Base-by-base conservation (phyloP, 139 green algal genomes). In the Micractinium conductrix region DNA sequence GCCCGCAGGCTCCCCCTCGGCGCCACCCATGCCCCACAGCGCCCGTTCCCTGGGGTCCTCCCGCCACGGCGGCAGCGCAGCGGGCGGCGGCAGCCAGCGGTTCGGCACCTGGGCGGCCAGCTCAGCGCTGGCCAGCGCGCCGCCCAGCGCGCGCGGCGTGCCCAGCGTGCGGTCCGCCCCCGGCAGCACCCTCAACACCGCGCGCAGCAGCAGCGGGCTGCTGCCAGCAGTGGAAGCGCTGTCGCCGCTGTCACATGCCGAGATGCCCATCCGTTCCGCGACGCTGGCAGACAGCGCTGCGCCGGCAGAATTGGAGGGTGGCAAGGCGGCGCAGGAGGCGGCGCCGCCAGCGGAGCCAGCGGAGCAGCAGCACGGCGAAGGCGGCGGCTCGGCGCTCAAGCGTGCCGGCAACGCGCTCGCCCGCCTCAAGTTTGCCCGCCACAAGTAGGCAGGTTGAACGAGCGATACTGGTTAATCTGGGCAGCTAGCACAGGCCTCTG, bases 321-420 rank as follows among this genome's bases (percentile, higher is more conserved):
- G 74, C 48, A 35, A n/a, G n/a, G 74, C 45, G 12, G 35, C 74
- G 4, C 43, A 22, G n/a, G n/a, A n/a, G n/a, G n/a, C n/a, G n/a
- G n/a, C n/a, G n/a, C n/a, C n/a, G n/a, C n/a, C n/a, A n/a, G n/a
- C n/a, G n/a, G n/a, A n/a, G n/a, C n/a, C n/a, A n/a, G n/a, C n/a
- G n/a, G n/a, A n/a, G n/a, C n/a, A n/a, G n/a, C n/a, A n/a, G n/a
- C n/a, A n/a, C n/a, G n/a, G n/a, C n/a, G n/a, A n/a, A n/a, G n/a
- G 38, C 65, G 37, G 74, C 53, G 35, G 53, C 4, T 81, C 74
- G 35, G 53, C 74, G 35, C 50, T 81, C 35, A 37, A 43, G 24
- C 35, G 74, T 22, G 74, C 74, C 1, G 74, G 74, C 74, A 70
- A 50, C 35, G 74, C 74, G 6, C 53, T 81, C 53, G 53, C 53